phyloP scores from a whole-genome alignment of 2,329 filamentous ascomycete genomes.

The Neophaeococcomyces mojaviensis region DNA sequence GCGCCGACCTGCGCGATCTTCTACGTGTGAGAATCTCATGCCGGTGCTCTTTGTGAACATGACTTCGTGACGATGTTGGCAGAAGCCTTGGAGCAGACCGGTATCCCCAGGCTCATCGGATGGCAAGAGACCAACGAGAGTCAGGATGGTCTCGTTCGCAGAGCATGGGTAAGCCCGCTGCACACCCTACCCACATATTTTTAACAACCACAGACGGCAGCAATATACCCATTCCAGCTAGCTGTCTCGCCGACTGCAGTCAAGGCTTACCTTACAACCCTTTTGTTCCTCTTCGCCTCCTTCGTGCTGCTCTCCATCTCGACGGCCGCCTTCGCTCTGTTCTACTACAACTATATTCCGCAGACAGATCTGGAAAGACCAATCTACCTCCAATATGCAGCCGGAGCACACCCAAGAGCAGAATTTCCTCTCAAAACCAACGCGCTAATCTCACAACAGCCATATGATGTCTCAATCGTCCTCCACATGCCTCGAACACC shows the following conservation, averaged over 20 bases:
- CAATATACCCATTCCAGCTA: conserved; percentile 47
- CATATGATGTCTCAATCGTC: conserved; percentile 74
- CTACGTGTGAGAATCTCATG: no score
- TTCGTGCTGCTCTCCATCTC: conserved; percentile 51
- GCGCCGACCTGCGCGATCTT: no score
- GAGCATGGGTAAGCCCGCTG: conserved; percentile 15
- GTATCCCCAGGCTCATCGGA: conserved; percentile 2
- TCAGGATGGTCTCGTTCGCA: conserved; percentile 10
- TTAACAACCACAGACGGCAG: conserved; percentile 38
- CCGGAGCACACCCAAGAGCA: conserved; percentile 45
- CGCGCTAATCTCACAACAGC: conserved; percentile 61
- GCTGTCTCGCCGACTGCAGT: conserved; percentile 55
- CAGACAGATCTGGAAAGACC: conserved; percentile 54
- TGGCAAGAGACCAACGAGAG: conserved; percentile 8
- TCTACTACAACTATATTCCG: conserved; percentile 64
- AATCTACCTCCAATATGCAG: conserved; percentile 54
- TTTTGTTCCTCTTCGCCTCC: conserved; percentile 47
- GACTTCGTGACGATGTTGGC: neutral
- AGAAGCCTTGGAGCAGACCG: conserved; percentile 3
- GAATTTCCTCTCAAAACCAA: conserved; percentile 36
- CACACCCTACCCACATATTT: conserved; percentile 5
- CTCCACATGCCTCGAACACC: conserved; percentile 72
- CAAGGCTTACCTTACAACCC: conserved; percentile 55
- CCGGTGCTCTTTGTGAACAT: neutral
- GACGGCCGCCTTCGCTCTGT: conserved; percentile 54